These are phyloP conservation scores for Hanseniaspora thailandica DNA, from an alignment of 805 yeast genomes.

Conservation along the genomic window DNA sequence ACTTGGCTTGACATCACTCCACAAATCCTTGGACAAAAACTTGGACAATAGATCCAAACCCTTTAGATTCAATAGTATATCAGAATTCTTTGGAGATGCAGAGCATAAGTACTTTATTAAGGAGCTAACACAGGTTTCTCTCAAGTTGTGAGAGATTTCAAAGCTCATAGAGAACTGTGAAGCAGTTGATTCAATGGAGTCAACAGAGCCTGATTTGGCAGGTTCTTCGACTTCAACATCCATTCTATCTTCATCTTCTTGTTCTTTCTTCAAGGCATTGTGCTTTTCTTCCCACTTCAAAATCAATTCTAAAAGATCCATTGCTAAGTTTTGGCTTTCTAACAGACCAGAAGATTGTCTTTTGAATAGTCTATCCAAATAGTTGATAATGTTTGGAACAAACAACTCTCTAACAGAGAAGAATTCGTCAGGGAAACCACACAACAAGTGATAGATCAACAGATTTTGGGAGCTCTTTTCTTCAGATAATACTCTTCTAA, in stretches of 20 bases:
- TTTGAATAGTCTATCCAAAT: slow-evolving; percentile 76
- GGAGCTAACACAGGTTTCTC: slow-evolving; percentile 85
- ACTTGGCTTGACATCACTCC: slow-evolving; percentile 86
- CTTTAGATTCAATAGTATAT: slow-evolving; percentile 66
- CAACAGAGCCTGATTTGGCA: not conserved
- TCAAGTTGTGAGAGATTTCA: slow-evolving; percentile 56
- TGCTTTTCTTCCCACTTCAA: slow-evolving; percentile 62
- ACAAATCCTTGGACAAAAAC: slow-evolving; percentile 56
- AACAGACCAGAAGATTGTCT: slow-evolving; percentile 50
- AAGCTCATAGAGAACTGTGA: slow-evolving; percentile 26
- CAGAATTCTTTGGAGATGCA: slow-evolving; percentile 73
- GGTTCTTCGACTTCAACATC: slow-evolving; percentile 20
- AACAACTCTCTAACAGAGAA: slow-evolving; percentile 80
- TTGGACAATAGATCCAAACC: slow-evolving; percentile 69
- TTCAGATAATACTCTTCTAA: slow-evolving; percentile 80
- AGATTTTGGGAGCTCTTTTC: slow-evolving; percentile 79
- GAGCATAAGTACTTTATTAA: slow-evolving; percentile 79
- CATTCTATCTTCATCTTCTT: slow-evolving; percentile 26
- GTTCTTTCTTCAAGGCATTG: not conserved
- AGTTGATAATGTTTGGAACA: slow-evolving; percentile 75
- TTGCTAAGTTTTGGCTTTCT: slow-evolving; percentile 75
- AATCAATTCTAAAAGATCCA: slow-evolving; percentile 78
- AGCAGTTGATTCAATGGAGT: slow-evolving; percentile 30
- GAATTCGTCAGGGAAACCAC: slow-evolving; percentile 73
- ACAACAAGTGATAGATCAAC: slow-evolving; percentile 78